Evolutionary conservation across 495 filamentous ascomycete genomes (phyloP), one percentile per base, ranked within the genome.

Genomic region (Chaetomium fimeti): DNA sequence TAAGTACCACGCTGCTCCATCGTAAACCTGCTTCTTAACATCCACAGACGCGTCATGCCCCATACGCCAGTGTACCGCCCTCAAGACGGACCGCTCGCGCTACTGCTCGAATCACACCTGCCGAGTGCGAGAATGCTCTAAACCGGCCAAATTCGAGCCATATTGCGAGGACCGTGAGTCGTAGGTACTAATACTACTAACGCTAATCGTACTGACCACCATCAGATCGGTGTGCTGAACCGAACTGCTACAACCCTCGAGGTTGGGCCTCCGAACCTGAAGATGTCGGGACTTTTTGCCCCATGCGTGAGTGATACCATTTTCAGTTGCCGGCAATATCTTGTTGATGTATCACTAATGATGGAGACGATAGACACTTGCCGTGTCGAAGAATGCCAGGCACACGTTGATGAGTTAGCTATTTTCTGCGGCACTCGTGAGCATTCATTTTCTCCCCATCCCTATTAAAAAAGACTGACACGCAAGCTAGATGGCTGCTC

Each of bases 31-130:
- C 3, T 63, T 27, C 16, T 42, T 28, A 28, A 25, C n/a, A 18
- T 16, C 2, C n/a, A 11, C 57, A 77, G 75, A 76, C 20, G 72
- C 68, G 38, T 66, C 56, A 40, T 77, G 75, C 62, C 54, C 68
- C 2, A 64, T 53, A 8, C 25, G 42, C 12, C 59, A 55, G 4
- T 77, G 75, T 36, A 36, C 20, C 1, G 54, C 60, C 13, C 54
- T 57, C 24, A 75, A 72, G 64, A 7, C 42, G 0, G 55, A 65
- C 0, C 56, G 57, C 4, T 74, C 70, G 0, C 13, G 38, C 0
- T 69, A 69, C n/a, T 77, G 75, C 20, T 47, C 55, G 0, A 59
- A 45, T 1, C 74, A 77, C 40, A 74, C 73, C 0, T 77, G 74
- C 59, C 58, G 24, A 2, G 68, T 69, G 36, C 67, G 74, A 47